These are phyloP conservation scores for Scorias spongiosa DNA, from an alignment of 2,329 filamentous ascomycete genomes.

Conservation along the genomic window DNA sequence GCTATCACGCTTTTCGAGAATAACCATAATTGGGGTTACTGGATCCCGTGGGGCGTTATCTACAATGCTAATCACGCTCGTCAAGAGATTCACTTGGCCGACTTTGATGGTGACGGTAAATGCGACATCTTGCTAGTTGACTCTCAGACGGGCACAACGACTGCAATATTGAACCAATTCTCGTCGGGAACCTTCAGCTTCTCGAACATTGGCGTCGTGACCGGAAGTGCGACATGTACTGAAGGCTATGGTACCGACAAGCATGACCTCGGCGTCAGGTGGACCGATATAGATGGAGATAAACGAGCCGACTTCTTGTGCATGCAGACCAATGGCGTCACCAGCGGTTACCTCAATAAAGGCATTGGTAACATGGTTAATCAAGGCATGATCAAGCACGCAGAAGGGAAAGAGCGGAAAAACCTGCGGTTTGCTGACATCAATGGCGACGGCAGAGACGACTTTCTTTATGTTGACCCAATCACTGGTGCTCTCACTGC, in stretches of 20 bases:
- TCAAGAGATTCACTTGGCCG: too few relatives aligned
- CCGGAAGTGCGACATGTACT: slow-evolving; percentile 1
- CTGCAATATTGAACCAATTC: too few relatives aligned
- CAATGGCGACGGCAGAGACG: slow-evolving; percentile 4
- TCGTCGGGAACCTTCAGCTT: too few relatives aligned
- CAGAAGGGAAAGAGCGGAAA: slow-evolving; percentile 3
- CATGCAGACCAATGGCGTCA: slow-evolving; percentile 1
- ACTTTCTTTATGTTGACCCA: slow-evolving; percentile 4
- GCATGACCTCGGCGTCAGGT: slow-evolving; percentile 3
- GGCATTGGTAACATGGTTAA: slow-evolving; percentile 1
- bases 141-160: too few relatives aligned
- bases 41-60: slow-evolving; percentile 1
- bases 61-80: slow-evolving; percentile 1
- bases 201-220: too few relatives aligned
- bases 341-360: slow-evolving; percentile 3
- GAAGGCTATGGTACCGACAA: slow-evolving; percentile 3
- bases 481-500: too few relatives aligned
- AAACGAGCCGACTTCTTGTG: slow-evolving; percentile 4
- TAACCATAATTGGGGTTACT: slow-evolving; percentile 2
- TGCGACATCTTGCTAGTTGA: too few relatives aligned
- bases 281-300: slow-evolving; percentile 3
- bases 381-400: slow-evolving; percentile 3
- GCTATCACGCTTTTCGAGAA: slow-evolving; percentile 4
- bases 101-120: too few relatives aligned
- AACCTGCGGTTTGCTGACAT: slow-evolving; percentile 6